Evolutionary conservation across 495 filamentous ascomycete genomes (phyloP), one percentile per base, ranked within the genome.

Genomic region (Penicillium cinerascens): DNA sequence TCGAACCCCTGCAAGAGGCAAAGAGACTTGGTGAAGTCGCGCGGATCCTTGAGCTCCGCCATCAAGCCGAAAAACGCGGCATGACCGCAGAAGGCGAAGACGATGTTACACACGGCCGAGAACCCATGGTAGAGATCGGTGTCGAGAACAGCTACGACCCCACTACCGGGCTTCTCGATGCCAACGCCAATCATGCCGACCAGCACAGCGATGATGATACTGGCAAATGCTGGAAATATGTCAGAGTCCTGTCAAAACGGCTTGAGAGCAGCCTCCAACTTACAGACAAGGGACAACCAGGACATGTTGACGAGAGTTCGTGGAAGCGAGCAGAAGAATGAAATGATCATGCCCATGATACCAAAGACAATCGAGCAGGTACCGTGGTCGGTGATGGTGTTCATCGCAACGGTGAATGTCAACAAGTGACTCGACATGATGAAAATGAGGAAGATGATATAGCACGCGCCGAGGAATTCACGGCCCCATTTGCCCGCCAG

Each of bases 351-450:
- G 11, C 86, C 89, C 15, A 87, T 75, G 40, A 87, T 67, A 10
- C 80, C 81, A 58, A 87, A 92, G 0, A 84, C 77, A 51, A 91
- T 80, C 2, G 86, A 85, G 66, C 90, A 93, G 2, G 78, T 73
- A 2, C 73, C 82, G 62, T 89, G 79, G 9, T 81, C 61, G 0
- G 86, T 85, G 44, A 92, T 70, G 20, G 76, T 81, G 49, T 86
- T 85, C 71, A 91, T 81, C 58, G 85, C 86, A 56, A 92, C 87
- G 22, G 78, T 82, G 64, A 90, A 91, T 0, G 86, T 88, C 44
- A 92, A 73, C 42, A 91, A 75, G 63, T 93, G 89, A 26, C 86
- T 87, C 21, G 81, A 85, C 75, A 89, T 87, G 60, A 88, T 81
- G 72, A 93, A 91, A 26, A 87, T 64, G 27, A 91, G 75, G 66